phyloP scores from a whole-genome alignment of 352 stramenopile species.

The Thraustotheca clavata region DNA sequence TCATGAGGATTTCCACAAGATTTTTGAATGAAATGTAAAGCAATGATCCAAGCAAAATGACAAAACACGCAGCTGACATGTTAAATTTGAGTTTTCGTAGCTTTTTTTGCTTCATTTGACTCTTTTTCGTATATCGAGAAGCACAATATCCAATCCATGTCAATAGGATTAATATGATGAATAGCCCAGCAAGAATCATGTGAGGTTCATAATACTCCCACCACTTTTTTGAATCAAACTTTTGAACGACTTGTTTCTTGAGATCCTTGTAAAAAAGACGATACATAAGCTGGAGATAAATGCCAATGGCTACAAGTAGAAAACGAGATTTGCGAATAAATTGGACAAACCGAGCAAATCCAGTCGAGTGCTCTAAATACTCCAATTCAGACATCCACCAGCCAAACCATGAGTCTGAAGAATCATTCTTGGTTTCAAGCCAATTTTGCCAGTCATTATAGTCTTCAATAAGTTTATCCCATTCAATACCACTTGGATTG shows the following conservation, averaged over 20 bases:
- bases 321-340: constrained; percentile 73
- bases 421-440: constrained; percentile 84
- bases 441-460: constrained; percentile 92
- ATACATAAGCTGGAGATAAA: constrained; percentile 65
- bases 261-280: constrained; percentile 24
- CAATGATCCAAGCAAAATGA: constrained; percentile 23
- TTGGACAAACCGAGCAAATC: constrained; percentile 46
- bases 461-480: constrained; percentile 93
- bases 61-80: constrained; percentile 24
- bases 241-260: neutral
- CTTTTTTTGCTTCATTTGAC: constrained; percentile 31
- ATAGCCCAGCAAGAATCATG: constrained; percentile 43
- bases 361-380: constrained; percentile 76
- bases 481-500: constrained; percentile 97
- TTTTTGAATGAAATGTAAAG: constrained; percentile 27
- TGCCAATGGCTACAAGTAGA: constrained; percentile 50
- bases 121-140: constrained; percentile 32
- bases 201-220: constrained; percentile 56
- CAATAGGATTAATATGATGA: constrained; percentile 58
- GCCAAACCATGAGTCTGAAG: constrained; percentile 74
- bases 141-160: constrained; percentile 40
- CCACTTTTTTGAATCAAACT: constrained; percentile 21
- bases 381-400: constrained; percentile 79
- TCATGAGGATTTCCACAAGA: constrained; percentile 28
- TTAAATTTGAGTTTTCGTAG: constrained; percentile 35